Conservation (phyloP, 345 rosid species). For the Syzygium grande region DNA sequence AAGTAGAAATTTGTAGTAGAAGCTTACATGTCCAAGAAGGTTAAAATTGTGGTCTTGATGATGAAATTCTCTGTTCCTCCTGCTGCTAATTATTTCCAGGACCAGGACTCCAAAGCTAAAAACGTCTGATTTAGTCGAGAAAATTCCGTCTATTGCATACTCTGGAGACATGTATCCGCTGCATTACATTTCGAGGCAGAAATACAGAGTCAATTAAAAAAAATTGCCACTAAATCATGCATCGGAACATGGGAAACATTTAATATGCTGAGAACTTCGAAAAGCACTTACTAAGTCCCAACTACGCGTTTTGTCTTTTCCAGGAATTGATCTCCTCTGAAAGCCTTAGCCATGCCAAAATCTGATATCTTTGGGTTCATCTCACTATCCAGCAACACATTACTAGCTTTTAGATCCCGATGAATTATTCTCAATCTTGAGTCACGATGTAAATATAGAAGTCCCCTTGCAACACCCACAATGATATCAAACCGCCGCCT, state of each 20-base stretch:
- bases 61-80: background rate
- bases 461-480: slow-evolving; percentile 25
- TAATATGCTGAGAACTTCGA: background rate
- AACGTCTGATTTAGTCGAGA: background rate
- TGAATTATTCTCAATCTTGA: slow-evolving; percentile 25
- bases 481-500: slow-evolving; percentile 8
- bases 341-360: slow-evolving; percentile 24
- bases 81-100: background rate
- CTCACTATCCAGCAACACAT: slow-evolving; percentile 14
- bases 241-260: background rate
- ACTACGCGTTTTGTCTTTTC: slow-evolving; percentile 15
- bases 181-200: background rate
- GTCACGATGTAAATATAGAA: slow-evolving; percentile 25
- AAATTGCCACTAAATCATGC: background rate
- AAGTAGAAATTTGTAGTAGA: background rate
- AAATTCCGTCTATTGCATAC: background rate
- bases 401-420: slow-evolving; percentile 21
- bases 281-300: slow-evolving; percentile 21
- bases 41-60: background rate
- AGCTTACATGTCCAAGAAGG: background rate
- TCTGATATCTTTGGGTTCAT: slow-evolving; percentile 34
- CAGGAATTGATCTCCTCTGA: slow-evolving; percentile 7
- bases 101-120: background rate
- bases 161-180: background rate
- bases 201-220: background rate